Conservation (phyloP, 2,329 filamentous ascomycete species). For the Aspergillus tubingensis region DNA sequence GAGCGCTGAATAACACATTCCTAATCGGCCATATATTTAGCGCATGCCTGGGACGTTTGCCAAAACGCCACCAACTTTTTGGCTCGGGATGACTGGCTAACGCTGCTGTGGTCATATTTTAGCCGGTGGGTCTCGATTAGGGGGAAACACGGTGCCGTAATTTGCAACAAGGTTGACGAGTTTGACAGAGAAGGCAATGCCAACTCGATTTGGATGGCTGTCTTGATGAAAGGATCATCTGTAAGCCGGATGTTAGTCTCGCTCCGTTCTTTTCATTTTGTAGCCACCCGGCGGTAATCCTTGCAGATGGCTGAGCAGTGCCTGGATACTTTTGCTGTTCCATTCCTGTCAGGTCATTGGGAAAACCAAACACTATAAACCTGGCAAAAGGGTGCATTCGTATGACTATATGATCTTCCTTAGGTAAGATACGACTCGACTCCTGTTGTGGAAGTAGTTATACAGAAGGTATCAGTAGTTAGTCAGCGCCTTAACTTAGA, state of each 20-base stretch:
- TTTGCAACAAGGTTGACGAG: neutral
- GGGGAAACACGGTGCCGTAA: neutral
- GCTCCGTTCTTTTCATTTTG: neutral
- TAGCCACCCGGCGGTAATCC: neutral
- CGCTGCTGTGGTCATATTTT: slow-evolving; percentile 5
- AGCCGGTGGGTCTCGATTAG: slow-evolving; percentile 4
- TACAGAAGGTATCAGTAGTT: too few species aligned
- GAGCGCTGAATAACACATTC: neutral
- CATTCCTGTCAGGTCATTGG: neutral
- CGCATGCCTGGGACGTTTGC: neutral
- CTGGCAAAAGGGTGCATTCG: neutral
- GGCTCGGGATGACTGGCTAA: neutral
- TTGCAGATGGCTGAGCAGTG: neutral
- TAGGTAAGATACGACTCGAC: too few species aligned
- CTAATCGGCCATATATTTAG: neutral
- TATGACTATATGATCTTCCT: too few species aligned
- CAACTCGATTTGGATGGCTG: neutral
- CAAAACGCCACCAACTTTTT: slow-evolving; percentile 5
- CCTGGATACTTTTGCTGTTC: neutral
- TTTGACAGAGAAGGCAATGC: neutral
- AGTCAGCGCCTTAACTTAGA: too few species aligned
- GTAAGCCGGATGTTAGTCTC: neutral
- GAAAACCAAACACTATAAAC: neutral
- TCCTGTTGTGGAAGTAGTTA: too few species aligned
- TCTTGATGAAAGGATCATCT: neutral